A percentile compares a stretch with the other conserved stretches of the same genome.
These are phyloP conservation scores for Aspergillus novoparasiticus DNA, from an alignment of 2,329 filamentous ascomycete species.

Conservation along the genomic window DNA sequence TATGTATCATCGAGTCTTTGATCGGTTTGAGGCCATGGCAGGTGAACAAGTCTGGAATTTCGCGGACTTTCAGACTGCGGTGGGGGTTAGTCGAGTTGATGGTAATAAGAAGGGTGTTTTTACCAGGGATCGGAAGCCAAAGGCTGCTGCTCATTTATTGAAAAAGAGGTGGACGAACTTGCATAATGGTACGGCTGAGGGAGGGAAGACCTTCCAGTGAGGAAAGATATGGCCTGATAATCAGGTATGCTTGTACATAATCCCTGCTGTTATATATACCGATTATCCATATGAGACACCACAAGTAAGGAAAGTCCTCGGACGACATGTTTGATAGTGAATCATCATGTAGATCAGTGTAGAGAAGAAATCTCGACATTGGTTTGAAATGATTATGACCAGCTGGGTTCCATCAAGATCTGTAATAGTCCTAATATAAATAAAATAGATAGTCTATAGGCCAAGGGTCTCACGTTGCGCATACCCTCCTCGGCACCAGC, in stretches of 20 bases:
- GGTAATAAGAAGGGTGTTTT: neutral
- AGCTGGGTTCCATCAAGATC: too few species aligned
- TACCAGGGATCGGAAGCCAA: neutral
- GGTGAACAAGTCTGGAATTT: slow-evolving; percentile 6
- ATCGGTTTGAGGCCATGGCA: neutral
- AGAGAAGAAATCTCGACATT: too few species aligned
- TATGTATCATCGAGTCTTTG: slow-evolving; percentile 1
- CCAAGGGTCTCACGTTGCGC: too few species aligned
- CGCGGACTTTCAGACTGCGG: slow-evolving; percentile 4
- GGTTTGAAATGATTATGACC: too few species aligned
- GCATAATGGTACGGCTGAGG: neutral
- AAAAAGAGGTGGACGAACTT: neutral
- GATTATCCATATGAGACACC: neutral
- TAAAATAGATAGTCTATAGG: too few species aligned
- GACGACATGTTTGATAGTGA: neutral
- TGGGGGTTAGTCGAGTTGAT: neutral
- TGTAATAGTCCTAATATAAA: too few species aligned
- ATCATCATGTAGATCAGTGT: too few species aligned
- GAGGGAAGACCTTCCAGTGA: neutral
- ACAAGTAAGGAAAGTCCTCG: neutral
- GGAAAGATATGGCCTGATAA: neutral
- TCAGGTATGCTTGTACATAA: neutral
- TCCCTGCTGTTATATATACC: rapidly evolving
- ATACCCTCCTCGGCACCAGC: too few species aligned
- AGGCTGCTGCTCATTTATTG: neutral